phyloP scores from a whole-genome alignment of 352 stramenopile genomes.

The Phytophthora tubulina region DNA sequence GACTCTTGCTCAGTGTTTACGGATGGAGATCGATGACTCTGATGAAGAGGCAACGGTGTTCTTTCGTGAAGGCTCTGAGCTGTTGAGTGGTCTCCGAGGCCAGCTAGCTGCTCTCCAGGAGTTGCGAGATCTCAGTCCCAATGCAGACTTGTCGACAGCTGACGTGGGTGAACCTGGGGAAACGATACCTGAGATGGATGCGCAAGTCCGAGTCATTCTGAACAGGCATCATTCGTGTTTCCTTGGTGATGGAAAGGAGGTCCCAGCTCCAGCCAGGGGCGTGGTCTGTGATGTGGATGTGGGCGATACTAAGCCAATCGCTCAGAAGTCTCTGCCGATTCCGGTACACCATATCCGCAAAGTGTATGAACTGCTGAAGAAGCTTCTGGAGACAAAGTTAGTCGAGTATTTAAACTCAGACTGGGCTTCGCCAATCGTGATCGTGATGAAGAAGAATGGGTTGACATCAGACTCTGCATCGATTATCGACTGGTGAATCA shows the following conservation, averaged over 20 bases:
- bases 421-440: conserved; percentile 2
- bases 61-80: conserved; percentile 15
- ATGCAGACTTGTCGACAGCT: background rate
- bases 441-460: conserved; percentile 10
- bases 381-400: background rate
- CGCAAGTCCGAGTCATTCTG: background rate
- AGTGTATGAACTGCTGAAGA: conserved; percentile 13
- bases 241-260: conserved; percentile 4
- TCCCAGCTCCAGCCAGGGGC: background rate
- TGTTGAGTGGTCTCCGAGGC: conserved; percentile 9
- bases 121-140: conserved; percentile 2
- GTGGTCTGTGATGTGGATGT: conserved; percentile 17
- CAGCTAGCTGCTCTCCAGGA: conserved; percentile 4
- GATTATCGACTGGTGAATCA: background rate
- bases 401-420: conserved; percentile 5
- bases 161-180: background rate
- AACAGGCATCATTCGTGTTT: background rate
- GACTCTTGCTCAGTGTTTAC: background rate
- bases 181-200: conserved; percentile 1
- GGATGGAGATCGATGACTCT: background rate
- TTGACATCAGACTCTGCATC: background rate
- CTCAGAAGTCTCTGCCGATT: background rate
- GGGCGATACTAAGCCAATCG: background rate
- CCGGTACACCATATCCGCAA: background rate
- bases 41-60: conserved; percentile 7